Evolutionary conservation across 805 yeast genomes (phyloP).

Genomic region (Isabelozyma rhagii): DNA sequence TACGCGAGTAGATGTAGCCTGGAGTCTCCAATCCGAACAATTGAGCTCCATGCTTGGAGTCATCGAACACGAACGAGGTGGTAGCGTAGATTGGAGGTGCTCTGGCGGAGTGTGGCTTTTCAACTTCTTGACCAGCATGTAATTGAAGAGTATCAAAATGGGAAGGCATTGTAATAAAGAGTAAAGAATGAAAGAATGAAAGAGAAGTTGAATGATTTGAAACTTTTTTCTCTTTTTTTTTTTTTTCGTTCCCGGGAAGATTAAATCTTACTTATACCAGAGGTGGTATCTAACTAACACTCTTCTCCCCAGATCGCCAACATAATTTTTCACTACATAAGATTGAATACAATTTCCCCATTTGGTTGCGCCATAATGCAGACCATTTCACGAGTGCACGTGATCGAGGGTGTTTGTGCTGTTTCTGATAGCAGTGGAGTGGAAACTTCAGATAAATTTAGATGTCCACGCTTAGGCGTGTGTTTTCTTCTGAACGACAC

Average conservation of each 20-base stretch:
- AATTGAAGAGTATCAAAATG: constrained; percentile 89
- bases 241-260: too few species aligned
- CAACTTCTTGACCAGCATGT: constrained; percentile 88
- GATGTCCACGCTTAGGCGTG: not conserved
- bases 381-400: not conserved
- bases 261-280: too few species aligned
- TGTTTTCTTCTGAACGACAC: not conserved
- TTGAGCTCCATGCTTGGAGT: constrained; percentile 90
- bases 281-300: too few species aligned
- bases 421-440: too few species aligned
- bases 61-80: constrained; percentile 81
- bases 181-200: not conserved
- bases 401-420: not conserved
- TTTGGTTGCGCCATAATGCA: not conserved
- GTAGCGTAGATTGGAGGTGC: constrained; percentile 95
- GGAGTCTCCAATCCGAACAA: constrained; percentile 80
- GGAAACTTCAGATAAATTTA: too few species aligned
- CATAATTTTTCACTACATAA: not conserved
- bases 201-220: not conserved
- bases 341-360: not conserved
- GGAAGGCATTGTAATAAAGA: constrained; percentile 40
- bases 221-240: too few species aligned
- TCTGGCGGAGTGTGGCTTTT: constrained; percentile 66
- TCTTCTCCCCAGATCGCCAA: not conserved
- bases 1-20: constrained; percentile 85